A percentile compares a stretch with the other conserved stretches of the same genome.
Evolutionary conservation across 306 rosid species (phyloP).

Genomic region (Elaeagnus macrophylla): DNA sequence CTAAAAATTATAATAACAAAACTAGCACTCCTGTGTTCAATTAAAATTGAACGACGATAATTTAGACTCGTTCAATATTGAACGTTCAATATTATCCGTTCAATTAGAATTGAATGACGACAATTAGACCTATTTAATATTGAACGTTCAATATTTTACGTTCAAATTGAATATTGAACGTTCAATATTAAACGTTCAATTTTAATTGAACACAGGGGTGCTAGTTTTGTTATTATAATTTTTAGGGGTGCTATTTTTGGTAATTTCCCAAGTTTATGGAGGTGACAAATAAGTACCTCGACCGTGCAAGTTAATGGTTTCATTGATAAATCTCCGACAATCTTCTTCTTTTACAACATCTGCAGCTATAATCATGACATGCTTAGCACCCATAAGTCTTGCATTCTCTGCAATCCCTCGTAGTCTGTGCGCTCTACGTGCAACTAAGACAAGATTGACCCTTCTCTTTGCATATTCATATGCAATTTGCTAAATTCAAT

Average conservation of each 20-base stretch:
- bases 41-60: too few relatives aligned
- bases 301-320: constrained; percentile 40
- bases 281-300: constrained; percentile 34
- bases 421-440: constrained; percentile 63
- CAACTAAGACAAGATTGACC: constrained; percentile 68
- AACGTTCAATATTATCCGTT: too few relatives aligned
- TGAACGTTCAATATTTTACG: too few relatives aligned
- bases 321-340: constrained; percentile 56
- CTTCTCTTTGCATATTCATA: constrained; percentile 75
- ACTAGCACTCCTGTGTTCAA: too few relatives aligned
- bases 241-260: too few relatives aligned
- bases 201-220: too few relatives aligned
- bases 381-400: constrained; percentile 52
- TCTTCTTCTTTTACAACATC: constrained; percentile 94
- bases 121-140: too few relatives aligned
- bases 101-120: too few relatives aligned
- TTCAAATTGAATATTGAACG: too few relatives aligned
- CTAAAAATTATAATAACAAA: too few relatives aligned
- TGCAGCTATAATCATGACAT: constrained; percentile 63
- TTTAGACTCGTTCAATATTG: too few relatives aligned
- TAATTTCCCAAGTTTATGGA: background rate
- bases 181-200: too few relatives aligned
- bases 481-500: constrained; percentile 63
- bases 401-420: constrained; percentile 59
- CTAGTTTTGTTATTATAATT: background rate